These are phyloP conservation scores for Paulownia fortunei DNA, from an alignment of 257 asterid genomes.

Conservation along the genomic window DNA sequence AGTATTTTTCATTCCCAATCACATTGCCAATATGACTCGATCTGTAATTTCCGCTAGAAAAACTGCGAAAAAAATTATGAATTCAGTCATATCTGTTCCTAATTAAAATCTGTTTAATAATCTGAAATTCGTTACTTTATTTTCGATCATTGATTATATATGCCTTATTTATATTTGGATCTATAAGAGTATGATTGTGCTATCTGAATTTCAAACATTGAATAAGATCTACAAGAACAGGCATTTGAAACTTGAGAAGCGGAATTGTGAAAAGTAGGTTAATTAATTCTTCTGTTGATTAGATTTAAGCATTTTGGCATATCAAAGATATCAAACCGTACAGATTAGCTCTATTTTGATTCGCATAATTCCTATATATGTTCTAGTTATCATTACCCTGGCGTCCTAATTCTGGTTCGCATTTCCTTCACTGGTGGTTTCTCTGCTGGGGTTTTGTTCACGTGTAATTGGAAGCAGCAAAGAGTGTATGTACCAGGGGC, in stretches of 20 bases:
- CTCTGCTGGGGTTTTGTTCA: not conserved
- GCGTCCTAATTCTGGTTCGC: not conserved
- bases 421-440: not conserved
- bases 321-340: not conserved
- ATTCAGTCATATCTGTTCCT: not conserved
- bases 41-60: not conserved
- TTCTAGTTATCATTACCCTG: not conserved
- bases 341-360: not conserved
- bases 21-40: not conserved
- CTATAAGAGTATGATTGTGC: not conserved
- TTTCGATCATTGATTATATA: not conserved
- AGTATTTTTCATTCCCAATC: not conserved
- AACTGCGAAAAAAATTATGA: not conserved
- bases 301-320: not conserved
- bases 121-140: not conserved
- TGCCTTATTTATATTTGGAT: not conserved
- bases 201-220: not conserved
- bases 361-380: not conserved
- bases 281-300: not conserved
- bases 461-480: conserved; percentile 42
- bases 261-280: not conserved
- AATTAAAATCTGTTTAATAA: not conserved
- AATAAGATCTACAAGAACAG: not conserved
- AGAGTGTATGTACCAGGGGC: conserved; percentile 54
- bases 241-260: not conserved